Evolutionary conservation across 495 filamentous ascomycete genomes (phyloP).

Genomic region (Viridothelium virens): DNA sequence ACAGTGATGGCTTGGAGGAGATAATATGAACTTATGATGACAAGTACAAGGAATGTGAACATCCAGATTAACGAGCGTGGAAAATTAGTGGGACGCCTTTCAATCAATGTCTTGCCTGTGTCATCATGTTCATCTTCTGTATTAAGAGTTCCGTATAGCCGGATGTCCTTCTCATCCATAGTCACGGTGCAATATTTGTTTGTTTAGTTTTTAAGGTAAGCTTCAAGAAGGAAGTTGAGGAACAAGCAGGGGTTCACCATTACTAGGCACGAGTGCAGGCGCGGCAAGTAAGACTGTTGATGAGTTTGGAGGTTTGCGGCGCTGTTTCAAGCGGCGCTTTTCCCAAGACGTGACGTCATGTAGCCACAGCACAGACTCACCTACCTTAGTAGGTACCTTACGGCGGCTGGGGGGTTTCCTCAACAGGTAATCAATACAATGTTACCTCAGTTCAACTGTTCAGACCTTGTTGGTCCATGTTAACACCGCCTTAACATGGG

Average conservation of each 20-base stretch:
- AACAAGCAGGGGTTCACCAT: not conserved
- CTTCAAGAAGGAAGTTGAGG: not conserved
- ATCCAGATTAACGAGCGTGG: not conserved
- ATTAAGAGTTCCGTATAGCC: not conserved
- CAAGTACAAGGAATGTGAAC: not conserved
- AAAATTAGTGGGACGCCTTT: not conserved
- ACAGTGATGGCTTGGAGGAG: not conserved
- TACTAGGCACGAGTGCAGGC: not conserved
- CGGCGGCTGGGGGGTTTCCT: too few relatives aligned
- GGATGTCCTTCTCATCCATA: not conserved
- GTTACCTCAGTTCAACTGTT: too few relatives aligned
- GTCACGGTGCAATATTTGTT: too few relatives aligned
- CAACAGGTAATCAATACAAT: too few relatives aligned
- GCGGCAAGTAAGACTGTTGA: too few relatives aligned
- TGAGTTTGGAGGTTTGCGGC: too few relatives aligned
- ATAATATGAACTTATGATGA: constrained; percentile 1
- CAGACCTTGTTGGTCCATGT: too few relatives aligned
- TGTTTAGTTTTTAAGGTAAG: not conserved
- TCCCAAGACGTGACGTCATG: too few relatives aligned
- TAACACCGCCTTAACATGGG: too few relatives aligned
- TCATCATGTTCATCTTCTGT: not conserved
- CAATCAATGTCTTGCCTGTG: not conserved
- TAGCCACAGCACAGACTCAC: too few relatives aligned
- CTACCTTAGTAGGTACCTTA: too few relatives aligned
- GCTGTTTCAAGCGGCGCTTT: too few relatives aligned